These are phyloP conservation scores for Turnera subulata DNA, from an alignment of 345 rosid genomes.

Conservation along the genomic window DNA sequence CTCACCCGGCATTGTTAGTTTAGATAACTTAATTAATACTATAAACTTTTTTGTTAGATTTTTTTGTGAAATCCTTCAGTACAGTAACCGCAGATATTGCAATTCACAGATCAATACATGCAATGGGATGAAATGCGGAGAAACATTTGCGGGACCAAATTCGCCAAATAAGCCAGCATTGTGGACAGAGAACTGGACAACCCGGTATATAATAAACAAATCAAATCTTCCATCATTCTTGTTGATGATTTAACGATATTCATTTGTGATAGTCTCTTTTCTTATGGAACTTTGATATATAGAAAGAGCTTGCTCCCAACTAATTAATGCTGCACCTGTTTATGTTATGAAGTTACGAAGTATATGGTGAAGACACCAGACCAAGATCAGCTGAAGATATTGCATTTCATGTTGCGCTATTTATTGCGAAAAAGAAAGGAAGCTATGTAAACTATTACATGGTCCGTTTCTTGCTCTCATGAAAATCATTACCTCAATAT, in stretches of 20 bases:
- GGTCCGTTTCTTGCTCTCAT: conserved; percentile 31
- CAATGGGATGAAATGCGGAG: conserved; percentile 70
- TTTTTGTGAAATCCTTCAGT: too few species aligned
- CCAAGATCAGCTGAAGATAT: conserved; percentile 62
- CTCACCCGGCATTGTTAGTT: too few species aligned
- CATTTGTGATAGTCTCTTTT: too few species aligned
- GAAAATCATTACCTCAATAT: not conserved
- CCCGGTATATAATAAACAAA: conserved; percentile 39
- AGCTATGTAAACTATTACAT: conserved; percentile 75
- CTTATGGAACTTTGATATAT: not conserved
- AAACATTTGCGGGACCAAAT: conserved; percentile 72
- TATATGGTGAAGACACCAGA: conserved; percentile 43
- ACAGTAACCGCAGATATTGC: too few species aligned
- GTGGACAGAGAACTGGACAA: conserved; percentile 88
- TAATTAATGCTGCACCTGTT: not conserved
- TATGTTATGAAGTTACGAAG: conserved; percentile 40
- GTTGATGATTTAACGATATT: too few species aligned
- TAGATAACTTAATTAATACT: too few species aligned
- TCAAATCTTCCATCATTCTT: not conserved
- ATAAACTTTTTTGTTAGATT: too few species aligned
- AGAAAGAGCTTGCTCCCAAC: not conserved
- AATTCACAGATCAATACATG: conserved; percentile 58
- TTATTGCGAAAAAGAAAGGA: conserved; percentile 63
- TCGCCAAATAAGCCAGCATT: conserved; percentile 65
- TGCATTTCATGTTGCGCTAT: conserved; percentile 65